A percentile compares a stretch with the other conserved stretches of the same genome.
phyloP scores from a whole-genome alignment of 352 stramenopile species.

The Blastocystis sp. region DNA sequence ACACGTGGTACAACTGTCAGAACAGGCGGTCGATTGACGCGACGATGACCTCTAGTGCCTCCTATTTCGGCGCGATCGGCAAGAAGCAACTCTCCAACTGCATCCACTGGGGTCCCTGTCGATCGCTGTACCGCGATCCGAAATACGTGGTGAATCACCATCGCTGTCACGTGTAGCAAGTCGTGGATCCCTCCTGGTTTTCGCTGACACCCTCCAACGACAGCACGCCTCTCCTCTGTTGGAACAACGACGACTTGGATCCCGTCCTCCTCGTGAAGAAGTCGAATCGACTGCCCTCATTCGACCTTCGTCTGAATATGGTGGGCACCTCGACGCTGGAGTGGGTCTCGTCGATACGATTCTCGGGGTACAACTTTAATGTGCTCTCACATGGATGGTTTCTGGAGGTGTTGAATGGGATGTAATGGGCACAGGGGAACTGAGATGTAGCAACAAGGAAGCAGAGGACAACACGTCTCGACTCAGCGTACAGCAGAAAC shows the following conservation, averaged over 20 bases:
- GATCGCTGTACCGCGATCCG: neutral
- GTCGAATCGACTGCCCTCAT: neutral
- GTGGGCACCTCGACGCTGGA: neutral
- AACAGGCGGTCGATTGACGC: neutral
- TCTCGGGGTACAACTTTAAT: slow-evolving; percentile 1
- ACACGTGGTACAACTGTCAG: neutral
- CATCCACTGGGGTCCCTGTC: neutral
- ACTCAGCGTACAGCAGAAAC: neutral
- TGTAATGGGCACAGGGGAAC: neutral
- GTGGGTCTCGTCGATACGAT: neutral
- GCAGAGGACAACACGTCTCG: neutral
- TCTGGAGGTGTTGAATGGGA: neutral
- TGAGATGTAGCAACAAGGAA: neutral
- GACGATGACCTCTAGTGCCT: neutral
- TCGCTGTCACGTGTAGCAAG: neutral
- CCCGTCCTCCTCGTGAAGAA: slow-evolving; percentile 27
- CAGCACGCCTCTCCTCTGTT: neutral
- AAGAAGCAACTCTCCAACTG: neutral
- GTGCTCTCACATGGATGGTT: slow-evolving; percentile 28
- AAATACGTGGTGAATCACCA: neutral
- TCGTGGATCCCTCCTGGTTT: neutral
- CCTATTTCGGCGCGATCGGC: neutral
- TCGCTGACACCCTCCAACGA: neutral
- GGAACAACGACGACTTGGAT: slow-evolving; percentile 6
- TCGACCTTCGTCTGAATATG: neutral